Evolutionary conservation across 441 rosid species (phyloP), one percentile per base, ranked within the genome.

Genomic region (Manihot esculenta): DNA sequence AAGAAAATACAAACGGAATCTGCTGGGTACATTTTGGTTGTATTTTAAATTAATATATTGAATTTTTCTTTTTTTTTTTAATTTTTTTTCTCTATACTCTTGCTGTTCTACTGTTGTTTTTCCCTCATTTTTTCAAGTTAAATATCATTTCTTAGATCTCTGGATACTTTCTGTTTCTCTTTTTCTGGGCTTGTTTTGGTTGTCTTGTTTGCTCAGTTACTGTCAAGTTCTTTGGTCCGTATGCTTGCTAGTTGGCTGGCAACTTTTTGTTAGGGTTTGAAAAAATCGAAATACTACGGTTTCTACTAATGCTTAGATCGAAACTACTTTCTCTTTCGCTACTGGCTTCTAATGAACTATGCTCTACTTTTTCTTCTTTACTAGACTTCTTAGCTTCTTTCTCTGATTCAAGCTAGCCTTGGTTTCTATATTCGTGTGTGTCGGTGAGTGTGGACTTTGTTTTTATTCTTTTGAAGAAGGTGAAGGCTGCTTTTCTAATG

Each of bases 131-230:
- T 44, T 3, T 49, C 0, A 33, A 23, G 66, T 63, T 63, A 42
- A 42, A 41, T 10, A 62, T 24, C 15, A 41, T 64, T 64, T 64
- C 50, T 38, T 53, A 53, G 71, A 54, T 69, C 64, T 69, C 53
- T 68, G 42, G 71, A 21, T 41, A 21, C 41, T 65, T 49, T 0
- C 27, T 51, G 17, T 66, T 66, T 66, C 55, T 15, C 17, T 55
- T 23, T n/a, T 4, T 55, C 9, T 3, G 30, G 3, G 59, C 24
- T 10, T 67, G 70, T 66, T 51, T 53, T 14, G 45, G 48, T 64
- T 14, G 56, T 48, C 56, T 38, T 50, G 42, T 68, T 68, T 59
- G 18, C 13, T 26, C 14, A 4, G 64, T 69, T 27, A 26, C 23
- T 69, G 23, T 42, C 63, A 18, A 33, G 42, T 42, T 30, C 3